Evolutionary conservation across 805 yeast species (phyloP).

Genomic region (Isabelozyma gotoi): DNA sequence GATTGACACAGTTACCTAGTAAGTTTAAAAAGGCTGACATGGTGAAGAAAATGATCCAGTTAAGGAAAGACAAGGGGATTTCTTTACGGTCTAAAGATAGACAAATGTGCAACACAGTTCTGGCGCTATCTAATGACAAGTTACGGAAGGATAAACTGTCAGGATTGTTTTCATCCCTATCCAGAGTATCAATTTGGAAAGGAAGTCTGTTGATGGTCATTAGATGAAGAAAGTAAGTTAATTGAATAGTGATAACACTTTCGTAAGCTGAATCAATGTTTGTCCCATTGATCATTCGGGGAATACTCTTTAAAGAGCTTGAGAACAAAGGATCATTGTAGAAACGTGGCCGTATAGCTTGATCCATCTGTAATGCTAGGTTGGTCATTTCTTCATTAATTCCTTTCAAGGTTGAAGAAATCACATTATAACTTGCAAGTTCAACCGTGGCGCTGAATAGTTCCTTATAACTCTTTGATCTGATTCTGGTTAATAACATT

Average conservation of each 20-base stretch:
- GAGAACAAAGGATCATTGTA: conserved; percentile 32
- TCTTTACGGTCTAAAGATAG: conserved; percentile 17
- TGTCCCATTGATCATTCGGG: neutral
- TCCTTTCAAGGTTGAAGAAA: conserved; percentile 19
- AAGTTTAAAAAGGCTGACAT: conserved; percentile 30
- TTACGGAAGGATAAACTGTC: conserved; percentile 23
- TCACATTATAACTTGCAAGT: conserved; percentile 14
- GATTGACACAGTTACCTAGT: conserved; percentile 28
- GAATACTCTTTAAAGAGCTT: conserved; percentile 1
- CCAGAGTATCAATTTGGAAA: conserved; percentile 10
- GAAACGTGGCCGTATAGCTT: conserved; percentile 26
- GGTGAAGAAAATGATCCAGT: conserved; percentile 34
- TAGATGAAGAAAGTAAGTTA: conserved; percentile 33
- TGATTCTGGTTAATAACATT: conserved; percentile 22
- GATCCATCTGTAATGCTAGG: conserved; percentile 15
- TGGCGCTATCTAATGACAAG: conserved; percentile 32
- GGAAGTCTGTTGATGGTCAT: conserved; percentile 38
- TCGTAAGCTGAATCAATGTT: conserved; percentile 8
- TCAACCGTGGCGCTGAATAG: conserved; percentile 32
- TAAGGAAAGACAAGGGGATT: conserved; percentile 21
- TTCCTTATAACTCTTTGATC: conserved; percentile 27
- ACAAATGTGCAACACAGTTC: conserved; percentile 32
- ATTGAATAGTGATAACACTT: conserved; percentile 20
- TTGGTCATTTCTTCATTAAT: conserved; percentile 29
- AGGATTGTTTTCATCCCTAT: conserved; percentile 14